Base-by-base conservation (phyloP, 202 grass and related monocot genomes). In the Schoenoplectus triqueter region DNA sequence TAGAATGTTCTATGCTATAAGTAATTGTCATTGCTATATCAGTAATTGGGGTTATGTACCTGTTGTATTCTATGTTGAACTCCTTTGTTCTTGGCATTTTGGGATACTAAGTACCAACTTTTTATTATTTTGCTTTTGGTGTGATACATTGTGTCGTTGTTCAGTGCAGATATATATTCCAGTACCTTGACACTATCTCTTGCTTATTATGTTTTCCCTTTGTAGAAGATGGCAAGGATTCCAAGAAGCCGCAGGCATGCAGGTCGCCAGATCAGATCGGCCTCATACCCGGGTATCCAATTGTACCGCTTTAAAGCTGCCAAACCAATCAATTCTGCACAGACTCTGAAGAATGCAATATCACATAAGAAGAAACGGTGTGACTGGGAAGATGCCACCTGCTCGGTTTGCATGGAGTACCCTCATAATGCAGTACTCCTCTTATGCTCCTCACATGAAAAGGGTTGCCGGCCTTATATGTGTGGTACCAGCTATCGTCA, bases 371-470 rank as follows among this genome's bases (percentile, higher is more conserved):
- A 89, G 92, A 67, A 71, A 19, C 64, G 81, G 8, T 83, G 81
- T 3, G 95, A 98, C 81, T 98, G 95, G 95, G 89, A 98, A 91
- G 89, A 98, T 88, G 95, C 91, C 51, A 98, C 92, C 52, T 98
- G 95, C 64, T 93, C 95, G 20, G 93, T 98, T 46, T 98, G 95
- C 84, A 95, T 98, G 95, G 93, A 98, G 62, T 95, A 87, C 56
- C 95, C 95, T 14, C 95, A 98, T 61, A 93, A 95, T 88, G 95
- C 90, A 67, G 95, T 98, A 69, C 90, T 98, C 14, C 91, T 98
- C 20, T 90, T 98, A 8, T 98, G 96, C 77, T 96, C 96, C 21
- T 99, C 93, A 5, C 91, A 99, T 83, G 93, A 99, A 80, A 94
- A 99, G 83, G 93, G 96, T 10, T 99, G 96, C 3, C 90, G 90